Base-by-base conservation (phyloP, 495 filamentous ascomycete genomes). In the Tetracladium marchalianum region DNA sequence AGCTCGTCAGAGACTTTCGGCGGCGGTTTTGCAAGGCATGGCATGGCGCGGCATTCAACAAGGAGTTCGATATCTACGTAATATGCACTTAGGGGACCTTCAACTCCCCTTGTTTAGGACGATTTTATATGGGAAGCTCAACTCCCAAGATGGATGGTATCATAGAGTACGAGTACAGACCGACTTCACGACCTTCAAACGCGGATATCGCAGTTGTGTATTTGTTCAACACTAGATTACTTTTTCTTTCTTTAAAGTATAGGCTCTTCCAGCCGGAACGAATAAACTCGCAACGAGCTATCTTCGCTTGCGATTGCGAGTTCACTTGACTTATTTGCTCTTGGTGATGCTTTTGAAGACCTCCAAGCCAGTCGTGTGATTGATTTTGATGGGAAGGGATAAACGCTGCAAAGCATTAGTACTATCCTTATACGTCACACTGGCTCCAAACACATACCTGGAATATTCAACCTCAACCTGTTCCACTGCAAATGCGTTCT, bases 311-410 rank as follows among this genome's bases (percentile, higher is more conserved):
- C 82, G 47, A 93, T 53, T 45, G 57, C 57, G 19, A 60, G 47
- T 27, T 56, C 22, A 36, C 32, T 50, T 27, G 22, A 19, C 60
- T 15, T 36, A 6, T 13, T 46, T 15, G 43, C 53, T 12, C 41
- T 49, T 27, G 39, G 46, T 18, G 27, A 35, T 11, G 24, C 31
- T 13, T 13, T 44, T 41, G 36, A 35, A 32, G 87, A 88, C 38
- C 81, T 72, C 90, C 90, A 95, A 31, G 77, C 70, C 35, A 95
- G 63, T 59, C 84, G 76, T 42, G 81, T 80, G 46, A 95, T 78
- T 5, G 82, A 68, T 62, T 75, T 88, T 11, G 82, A 82, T 1
- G 90, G 77, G n/a, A 69, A 75, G 4, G 90, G 77, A 12, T 70
- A 76, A 49, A 63, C 47, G 35, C 67, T 74, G 59, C 44, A 61